Conservation (phyloP, 164 flowering plant genomes). For the Warburgia ugandensis region DNA sequence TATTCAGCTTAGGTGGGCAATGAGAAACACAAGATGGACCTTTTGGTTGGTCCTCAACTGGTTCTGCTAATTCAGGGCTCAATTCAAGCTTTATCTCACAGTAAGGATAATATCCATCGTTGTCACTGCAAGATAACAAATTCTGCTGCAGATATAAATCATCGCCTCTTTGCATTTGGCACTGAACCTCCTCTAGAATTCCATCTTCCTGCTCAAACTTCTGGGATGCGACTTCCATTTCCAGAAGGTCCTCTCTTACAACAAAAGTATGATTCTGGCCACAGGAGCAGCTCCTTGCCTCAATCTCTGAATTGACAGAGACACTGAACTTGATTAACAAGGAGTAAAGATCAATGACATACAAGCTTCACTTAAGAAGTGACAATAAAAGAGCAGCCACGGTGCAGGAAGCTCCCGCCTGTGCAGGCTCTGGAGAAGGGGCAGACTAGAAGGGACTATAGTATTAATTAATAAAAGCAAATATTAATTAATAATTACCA, state of each 20-base stretch:
- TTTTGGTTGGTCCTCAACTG: too few species aligned
- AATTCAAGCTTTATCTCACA: conserved; percentile 43
- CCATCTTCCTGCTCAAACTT: conserved; percentile 67
- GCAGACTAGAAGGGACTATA: too few species aligned
- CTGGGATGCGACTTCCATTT: conserved; percentile 75
- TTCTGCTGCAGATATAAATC: conserved; percentile 28
- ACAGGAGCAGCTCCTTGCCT: conserved; percentile 47
- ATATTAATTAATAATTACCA: conserved; percentile 36
- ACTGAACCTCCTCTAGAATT: conserved; percentile 35
- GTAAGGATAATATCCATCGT: conserved; percentile 62
- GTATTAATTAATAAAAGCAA: too few species aligned
- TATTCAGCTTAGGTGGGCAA: conserved; percentile 1
- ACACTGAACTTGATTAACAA: too few species aligned
- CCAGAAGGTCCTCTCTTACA: conserved; percentile 57
- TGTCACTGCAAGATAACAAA: conserved; percentile 23
- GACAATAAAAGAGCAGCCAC: too few species aligned
- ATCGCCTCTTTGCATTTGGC: conserved; percentile 20
- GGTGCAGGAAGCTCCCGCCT: too few species aligned
- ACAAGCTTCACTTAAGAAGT: too few species aligned
- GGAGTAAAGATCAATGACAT: too few species aligned
- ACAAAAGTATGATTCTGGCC: conserved; percentile 39
- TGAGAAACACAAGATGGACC: conserved; percentile 12
- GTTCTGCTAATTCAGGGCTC: too few species aligned
- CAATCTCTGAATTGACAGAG: conserved; percentile 42
- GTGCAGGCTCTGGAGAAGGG: too few species aligned